phyloP scores from a whole-genome alignment of 805 yeast genomes.

The Wilhelminamyces savonicus region DNA sequence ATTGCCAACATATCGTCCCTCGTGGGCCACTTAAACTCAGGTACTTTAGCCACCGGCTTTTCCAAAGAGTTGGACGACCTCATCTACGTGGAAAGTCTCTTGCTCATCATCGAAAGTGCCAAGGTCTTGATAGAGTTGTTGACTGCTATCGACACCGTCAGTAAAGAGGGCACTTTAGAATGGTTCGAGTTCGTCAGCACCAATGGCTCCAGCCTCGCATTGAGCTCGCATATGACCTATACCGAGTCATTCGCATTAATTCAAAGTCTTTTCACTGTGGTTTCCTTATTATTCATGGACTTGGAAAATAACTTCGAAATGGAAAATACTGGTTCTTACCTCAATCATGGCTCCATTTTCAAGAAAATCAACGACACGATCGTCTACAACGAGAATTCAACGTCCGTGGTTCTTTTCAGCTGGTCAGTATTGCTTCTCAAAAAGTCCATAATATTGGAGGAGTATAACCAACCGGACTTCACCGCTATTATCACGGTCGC shows the following conservation, averaged over 20 bases:
- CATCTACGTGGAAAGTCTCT: conserved; percentile 22
- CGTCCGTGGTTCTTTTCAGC: conserved; percentile 50
- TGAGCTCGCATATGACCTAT: conserved; percentile 19
- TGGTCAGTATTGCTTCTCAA: conserved; percentile 62
- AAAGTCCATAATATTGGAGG: conserved; percentile 41
- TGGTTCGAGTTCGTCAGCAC: conserved; percentile 55
- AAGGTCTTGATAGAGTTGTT: conserved; percentile 35
- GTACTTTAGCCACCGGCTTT: conserved; percentile 6
- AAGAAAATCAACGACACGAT: conserved; percentile 35
- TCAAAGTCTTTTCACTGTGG: conserved; percentile 42
- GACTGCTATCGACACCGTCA: conserved; percentile 28
- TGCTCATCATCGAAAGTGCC: conserved; percentile 26
- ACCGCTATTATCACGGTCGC: conserved; percentile 11
- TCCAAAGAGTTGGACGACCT: conserved; percentile 14
- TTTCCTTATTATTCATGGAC: conserved; percentile 51
- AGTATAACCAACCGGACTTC: conserved; percentile 19
- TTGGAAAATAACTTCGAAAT: conserved; percentile 43
- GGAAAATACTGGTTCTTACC: conserved; percentile 1
- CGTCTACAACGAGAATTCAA: conserved; percentile 25
- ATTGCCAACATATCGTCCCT: conserved; percentile 7
- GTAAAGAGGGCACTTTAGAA: conserved; percentile 25
- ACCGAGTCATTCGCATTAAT: conserved; percentile 27
- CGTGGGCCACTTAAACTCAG: conserved; percentile 3
- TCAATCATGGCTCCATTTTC: conserved; percentile 29
- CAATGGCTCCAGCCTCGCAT: conserved; percentile 16